These are phyloP conservation scores for Lumnitzera racemosa DNA, from an alignment of 345 rosid genomes.

Conservation along the genomic window DNA sequence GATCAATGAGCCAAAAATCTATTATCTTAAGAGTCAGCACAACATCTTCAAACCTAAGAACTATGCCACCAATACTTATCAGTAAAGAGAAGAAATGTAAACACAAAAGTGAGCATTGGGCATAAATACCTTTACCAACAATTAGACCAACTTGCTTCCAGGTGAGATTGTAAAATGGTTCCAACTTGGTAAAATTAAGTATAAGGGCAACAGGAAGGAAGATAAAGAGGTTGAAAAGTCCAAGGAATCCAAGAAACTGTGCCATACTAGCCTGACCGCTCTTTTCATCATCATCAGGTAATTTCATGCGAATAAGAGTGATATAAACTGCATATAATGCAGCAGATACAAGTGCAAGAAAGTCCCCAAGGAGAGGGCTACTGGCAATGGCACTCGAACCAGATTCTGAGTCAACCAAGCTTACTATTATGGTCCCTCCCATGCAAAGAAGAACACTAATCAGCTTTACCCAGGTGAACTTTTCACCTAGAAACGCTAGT, in stretches of 20 bases:
- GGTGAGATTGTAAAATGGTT: conserved; percentile 51
- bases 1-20: neutral
- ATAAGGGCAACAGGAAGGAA: conserved; percentile 74
- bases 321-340: conserved; percentile 71
- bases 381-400: conserved; percentile 37
- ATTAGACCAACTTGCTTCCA: conserved; percentile 67
- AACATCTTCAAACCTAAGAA: conserved; percentile 3
- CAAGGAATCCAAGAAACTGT: conserved; percentile 83
- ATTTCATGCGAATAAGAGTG: conserved; percentile 76
- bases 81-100: neutral
- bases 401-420: conserved; percentile 68
- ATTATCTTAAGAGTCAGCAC: neutral
- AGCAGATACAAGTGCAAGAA: conserved; percentile 72
- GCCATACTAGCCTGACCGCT: conserved; percentile 76
- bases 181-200: conserved; percentile 60
- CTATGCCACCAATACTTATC: too few species aligned
- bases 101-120: neutral
- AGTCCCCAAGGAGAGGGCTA: conserved; percentile 72
- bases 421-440: conserved; percentile 85
- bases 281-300: conserved; percentile 77
- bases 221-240: conserved; percentile 69
- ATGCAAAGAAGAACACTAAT: conserved; percentile 87
- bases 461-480: conserved; percentile 84
- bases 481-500: conserved; percentile 68
- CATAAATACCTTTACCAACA: conserved; percentile 65